phyloP scores from a whole-genome alignment of 345 rosid genomes.

The Corchorus olitorius region DNA sequence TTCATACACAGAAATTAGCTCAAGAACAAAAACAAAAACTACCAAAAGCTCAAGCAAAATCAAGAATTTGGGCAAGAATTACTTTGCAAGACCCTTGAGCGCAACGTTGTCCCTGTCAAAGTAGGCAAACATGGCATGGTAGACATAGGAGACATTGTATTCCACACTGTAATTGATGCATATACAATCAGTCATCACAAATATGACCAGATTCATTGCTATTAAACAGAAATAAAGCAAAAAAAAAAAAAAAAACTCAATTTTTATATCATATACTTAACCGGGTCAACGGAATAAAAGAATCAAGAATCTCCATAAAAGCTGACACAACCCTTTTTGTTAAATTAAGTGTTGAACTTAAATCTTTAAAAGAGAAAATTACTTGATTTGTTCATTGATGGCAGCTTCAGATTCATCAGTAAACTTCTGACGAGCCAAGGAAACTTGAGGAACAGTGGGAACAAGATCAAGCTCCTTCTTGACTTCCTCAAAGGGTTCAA shows the following conservation, averaged over 20 bases:
- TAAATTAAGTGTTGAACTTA: neutral
- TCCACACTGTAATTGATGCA: slow-evolving; percentile 61
- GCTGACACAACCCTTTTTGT: neutral
- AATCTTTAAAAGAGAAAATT: neutral
- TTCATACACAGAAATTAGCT: slow-evolving; percentile 1
- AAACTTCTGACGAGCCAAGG: slow-evolving; percentile 83
- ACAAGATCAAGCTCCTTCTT: slow-evolving; percentile 93
- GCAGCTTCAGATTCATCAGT: slow-evolving; percentile 74
- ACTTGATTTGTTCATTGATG: slow-evolving; percentile 93
- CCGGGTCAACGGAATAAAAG: neutral
- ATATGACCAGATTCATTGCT: slow-evolving; percentile 12
- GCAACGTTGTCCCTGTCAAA: slow-evolving; percentile 92
- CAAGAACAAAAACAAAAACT: neutral
- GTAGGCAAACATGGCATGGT: slow-evolving; percentile 90
- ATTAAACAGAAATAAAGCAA: neutral
- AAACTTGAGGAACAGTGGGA: slow-evolving; percentile 62
- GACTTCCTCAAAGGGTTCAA: slow-evolving; percentile 88
- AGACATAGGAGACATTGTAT: slow-evolving; percentile 85
- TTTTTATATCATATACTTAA: neutral
- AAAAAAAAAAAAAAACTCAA: neutral
- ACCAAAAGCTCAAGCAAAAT: neutral
- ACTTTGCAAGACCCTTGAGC: slow-evolving; percentile 93
- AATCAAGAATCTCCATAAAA: neutral
- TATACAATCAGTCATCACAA: neutral
- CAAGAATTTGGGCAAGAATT: slow-evolving; percentile 21